Base-by-base conservation (phyloP, 1,284 basidiomycete genomes). In the Ganoderma leucocontextum region DNA sequence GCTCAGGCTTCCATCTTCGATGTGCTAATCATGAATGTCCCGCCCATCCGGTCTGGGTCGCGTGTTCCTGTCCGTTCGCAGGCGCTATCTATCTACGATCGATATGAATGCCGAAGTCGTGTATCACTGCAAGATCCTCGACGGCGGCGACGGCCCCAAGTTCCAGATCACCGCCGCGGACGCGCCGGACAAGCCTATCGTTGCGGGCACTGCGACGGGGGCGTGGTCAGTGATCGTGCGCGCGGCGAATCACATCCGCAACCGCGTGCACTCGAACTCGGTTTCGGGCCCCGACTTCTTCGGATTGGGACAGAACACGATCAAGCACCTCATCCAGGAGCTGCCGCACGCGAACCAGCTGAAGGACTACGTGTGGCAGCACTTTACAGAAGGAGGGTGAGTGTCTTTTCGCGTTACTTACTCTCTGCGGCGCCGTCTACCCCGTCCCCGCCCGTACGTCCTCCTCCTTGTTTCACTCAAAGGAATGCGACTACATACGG, bases 271-370 rank as follows among this genome's bases (percentile, higher is more conserved):
- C 75, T 91, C 89, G 53, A 94, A 94, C 77, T 92, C 91, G 10
- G 92, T 94, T 15, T 94, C 93, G 3, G 93, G 92, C 0, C 93
- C 92, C 12, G 93, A 94, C 79, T 94, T 94, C 78, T 94, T 93
- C 75, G 93, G 93, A 8, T 82, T 95, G 12, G 91, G 91, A 4
- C 91, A 94, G 79, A 94, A 94, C 76, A 91, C 91, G 10, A 93
- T 95, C 82, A 94, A 94, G 80, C 91, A 93, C 75, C 85, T 95
- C 60, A 92, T 95, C 33, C 93, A 95, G 78, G 89, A 93, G 78
- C 82, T 95, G 36, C 88, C 89, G 3, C 87, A 87, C 66, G 89
- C 93, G 15, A 86, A 90, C 77, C 82, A 86, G 63, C 78, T 94
- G 67, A 84, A 86, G 73, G 89, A 92, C 80, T 95, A 95, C 76